Conservation (phyloP, 495 filamentous ascomycete genomes). For the Xylaria bambusicola region DNA sequence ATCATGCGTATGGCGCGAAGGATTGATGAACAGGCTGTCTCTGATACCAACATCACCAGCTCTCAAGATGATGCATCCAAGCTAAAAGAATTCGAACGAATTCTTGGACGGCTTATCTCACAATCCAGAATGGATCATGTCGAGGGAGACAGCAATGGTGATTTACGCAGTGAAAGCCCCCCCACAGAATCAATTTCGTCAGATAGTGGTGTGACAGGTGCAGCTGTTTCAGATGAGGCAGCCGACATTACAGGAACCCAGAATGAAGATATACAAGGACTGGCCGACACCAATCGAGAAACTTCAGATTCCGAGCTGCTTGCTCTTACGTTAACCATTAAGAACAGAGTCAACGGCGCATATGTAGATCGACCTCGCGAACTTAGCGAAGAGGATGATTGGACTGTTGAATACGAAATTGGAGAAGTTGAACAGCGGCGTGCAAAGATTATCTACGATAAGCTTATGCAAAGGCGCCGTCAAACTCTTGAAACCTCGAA, state of each 20-base stretch:
- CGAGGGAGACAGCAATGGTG: constrained; percentile 23
- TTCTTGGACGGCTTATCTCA: constrained; percentile 41
- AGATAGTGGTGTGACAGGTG: constrained; percentile 6
- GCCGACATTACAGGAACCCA: not conserved
- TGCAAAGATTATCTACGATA: constrained; percentile 52
- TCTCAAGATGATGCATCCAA: constrained; percentile 30
- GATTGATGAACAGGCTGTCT: constrained; percentile 23
- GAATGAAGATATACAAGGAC: not conserved
- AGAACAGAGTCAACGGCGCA: constrained; percentile 70
- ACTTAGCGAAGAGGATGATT: constrained; percentile 45
- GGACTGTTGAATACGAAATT: constrained; percentile 77
- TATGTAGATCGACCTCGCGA: constrained; percentile 61
- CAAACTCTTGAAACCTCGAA: constrained; percentile 34
- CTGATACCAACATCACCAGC: constrained; percentile 20
- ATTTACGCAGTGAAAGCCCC: constrained; percentile 2
- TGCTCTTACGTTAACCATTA: constrained; percentile 67
- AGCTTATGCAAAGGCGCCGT: constrained; percentile 52
- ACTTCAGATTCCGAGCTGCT: constrained; percentile 45
- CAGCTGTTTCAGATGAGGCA: no score
- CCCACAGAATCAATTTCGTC: constrained; percentile 1
- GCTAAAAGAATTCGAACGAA: constrained; percentile 41
- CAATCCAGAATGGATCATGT: constrained; percentile 30
- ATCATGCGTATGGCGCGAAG: constrained; percentile 28
- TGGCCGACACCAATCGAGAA: constrained; percentile 1
- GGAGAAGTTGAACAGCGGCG: constrained; percentile 49